A percentile compares a stretch with the other conserved stretches of the same genome.
phyloP scores from a whole-genome alignment of 441 rosid genomes.

The Geranium incanum region DNA sequence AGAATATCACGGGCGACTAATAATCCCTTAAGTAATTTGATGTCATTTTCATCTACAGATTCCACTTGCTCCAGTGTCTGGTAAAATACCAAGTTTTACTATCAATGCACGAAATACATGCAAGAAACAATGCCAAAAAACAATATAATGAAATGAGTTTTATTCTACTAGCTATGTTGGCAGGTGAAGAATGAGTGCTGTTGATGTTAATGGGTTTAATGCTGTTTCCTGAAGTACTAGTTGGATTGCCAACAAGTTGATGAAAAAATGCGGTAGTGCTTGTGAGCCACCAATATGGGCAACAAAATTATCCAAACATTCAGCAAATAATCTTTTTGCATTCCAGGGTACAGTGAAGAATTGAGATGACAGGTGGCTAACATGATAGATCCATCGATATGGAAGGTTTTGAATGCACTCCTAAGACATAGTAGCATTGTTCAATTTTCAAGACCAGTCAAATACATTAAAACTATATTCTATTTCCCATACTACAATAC shows the following conservation, averaged over 20 bases:
- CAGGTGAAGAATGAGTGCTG: conserved; percentile 1
- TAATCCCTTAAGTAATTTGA: conserved; percentile 54
- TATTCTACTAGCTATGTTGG: not conserved
- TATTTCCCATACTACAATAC: not conserved
- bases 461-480: conserved; percentile 1
- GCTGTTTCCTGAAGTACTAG: conserved; percentile 1
- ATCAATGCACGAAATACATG: conserved; percentile 16
- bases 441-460: not conserved
- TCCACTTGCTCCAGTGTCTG: conserved; percentile 42
- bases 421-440: not conserved
- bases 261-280: not conserved
- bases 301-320: not conserved
- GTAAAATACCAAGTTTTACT: conserved; percentile 25
- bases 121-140: not conserved
- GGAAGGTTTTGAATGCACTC: not conserved
- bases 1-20: conserved; percentile 52
- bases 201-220: not conserved
- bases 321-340: not conserved
- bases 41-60: conserved; percentile 39
- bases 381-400: not conserved
- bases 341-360: not conserved
- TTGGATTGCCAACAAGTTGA: not conserved
- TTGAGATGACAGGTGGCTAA: not conserved
- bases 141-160: conserved; percentile 4
- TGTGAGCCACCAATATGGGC: not conserved